Evolutionary conservation across 2,329 filamentous ascomycete species (phyloP), one percentile per base, ranked within the genome.

Genomic region (Nemania abortiva): DNA sequence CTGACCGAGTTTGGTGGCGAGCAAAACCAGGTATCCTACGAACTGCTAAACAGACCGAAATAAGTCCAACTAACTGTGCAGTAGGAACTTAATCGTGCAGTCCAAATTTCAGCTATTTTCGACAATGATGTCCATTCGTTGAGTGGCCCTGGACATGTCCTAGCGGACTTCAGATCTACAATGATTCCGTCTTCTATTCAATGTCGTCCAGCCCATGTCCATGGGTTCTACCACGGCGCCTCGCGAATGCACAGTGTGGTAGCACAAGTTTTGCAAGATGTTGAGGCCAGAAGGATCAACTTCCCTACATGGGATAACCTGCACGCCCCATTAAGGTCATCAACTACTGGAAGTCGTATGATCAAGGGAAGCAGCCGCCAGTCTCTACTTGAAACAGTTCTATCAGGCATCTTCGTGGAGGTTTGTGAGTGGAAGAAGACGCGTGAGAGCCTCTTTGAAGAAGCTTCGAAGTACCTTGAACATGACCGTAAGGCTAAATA

Each of bases 371-470:
- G 22, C 10, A 31, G 18, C 27, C 2, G 18, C 22, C 34, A 20
- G 18, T 55, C 69, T 22, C 53, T 71, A 15, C 66, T 71, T 18
- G 63, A 69, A 45, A 64, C 64, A 1, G 47, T 66, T n/a, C 52
- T 71, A 20, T 31, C 18, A 1, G 47, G 55, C 24, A 71, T 71
- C 6, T 65, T 71, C 13, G 55, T 71, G 1, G 66, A 71, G 22
- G 20, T 54, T 20, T 65, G 64, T 24, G 63, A 71, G 39, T 71
- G 69, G 69, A 67, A 58, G 52, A 70, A 57, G 39, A 63, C 68
- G 10, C 50, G 59, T 1, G 50, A 56, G 15, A 60, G 56, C 13
- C 49, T 70, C 5, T 52, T 62, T 31, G 42, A 60, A 4, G 63
- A 62, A 47, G 22, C 52, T 22, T 31, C 34, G 4, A 58, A 45